These are phyloP conservation scores for Diaporthe citrichinensis DNA, from an alignment of 2,329 filamentous ascomycete genomes.

Conservation along the genomic window DNA sequence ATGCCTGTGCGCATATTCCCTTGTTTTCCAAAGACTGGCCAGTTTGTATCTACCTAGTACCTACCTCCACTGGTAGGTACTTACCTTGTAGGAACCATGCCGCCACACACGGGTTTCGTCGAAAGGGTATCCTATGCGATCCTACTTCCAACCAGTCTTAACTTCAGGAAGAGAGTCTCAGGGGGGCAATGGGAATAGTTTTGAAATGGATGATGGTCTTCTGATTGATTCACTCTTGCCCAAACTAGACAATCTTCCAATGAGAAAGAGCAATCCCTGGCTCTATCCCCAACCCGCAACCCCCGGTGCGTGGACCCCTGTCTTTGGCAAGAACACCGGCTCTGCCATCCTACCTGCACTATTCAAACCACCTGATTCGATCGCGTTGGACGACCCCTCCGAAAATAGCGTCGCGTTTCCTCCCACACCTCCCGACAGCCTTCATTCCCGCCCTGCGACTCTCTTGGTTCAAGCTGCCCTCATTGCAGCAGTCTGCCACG, in stretches of 20 bases:
- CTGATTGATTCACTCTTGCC: neutral
- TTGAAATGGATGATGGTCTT: too few species aligned
- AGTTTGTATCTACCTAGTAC: neutral
- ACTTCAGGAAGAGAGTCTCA: too few species aligned
- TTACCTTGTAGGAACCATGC: neutral
- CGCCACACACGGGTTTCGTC: too few species aligned
- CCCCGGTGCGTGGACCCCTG: conserved; percentile 16
- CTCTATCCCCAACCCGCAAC: neutral
- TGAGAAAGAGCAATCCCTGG: neutral
- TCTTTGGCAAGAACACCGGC: conserved; percentile 14
- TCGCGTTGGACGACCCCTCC: conserved; percentile 37
- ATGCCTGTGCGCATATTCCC: too few species aligned
- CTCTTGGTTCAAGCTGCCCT: conserved; percentile 13
- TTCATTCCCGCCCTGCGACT: conserved; percentile 16
- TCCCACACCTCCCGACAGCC: neutral
- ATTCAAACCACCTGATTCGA: conserved; percentile 21
- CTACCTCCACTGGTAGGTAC: neutral
- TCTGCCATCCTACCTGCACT: conserved; percentile 27
- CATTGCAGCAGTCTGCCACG: conserved; percentile 30
- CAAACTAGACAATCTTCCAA: neutral
- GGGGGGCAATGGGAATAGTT: too few species aligned
- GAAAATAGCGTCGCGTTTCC: conserved; percentile 37
- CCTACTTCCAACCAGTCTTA: too few species aligned
- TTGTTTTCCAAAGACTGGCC: neutral
- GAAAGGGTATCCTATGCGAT: too few species aligned